Evolutionary conservation across 2,329 filamentous ascomycete species (phyloP).

Genomic region (Claviceps sp.): DNA sequence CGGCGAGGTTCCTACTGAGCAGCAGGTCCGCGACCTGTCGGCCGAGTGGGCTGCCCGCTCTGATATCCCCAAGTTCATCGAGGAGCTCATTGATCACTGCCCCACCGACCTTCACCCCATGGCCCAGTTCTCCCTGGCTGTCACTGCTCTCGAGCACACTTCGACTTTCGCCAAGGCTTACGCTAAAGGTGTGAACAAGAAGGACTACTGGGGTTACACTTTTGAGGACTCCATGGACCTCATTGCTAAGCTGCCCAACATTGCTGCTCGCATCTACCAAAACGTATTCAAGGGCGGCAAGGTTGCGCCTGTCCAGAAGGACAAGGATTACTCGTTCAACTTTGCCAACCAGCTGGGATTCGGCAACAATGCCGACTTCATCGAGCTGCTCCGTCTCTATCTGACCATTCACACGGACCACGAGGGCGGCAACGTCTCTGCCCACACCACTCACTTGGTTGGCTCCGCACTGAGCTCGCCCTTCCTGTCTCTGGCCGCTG

Average conservation of each 20-base stretch:
- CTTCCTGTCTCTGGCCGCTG: slow-evolving; percentile 90
- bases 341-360: slow-evolving; percentile 99
- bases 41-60: slow-evolving; percentile 98
- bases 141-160: slow-evolving; percentile 96
- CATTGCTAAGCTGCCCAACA: slow-evolving; percentile 98
- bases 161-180: slow-evolving; percentile 97
- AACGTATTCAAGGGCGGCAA: slow-evolving; percentile 99
- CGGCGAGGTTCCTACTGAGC: slow-evolving; percentile 91
- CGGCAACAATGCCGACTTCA: slow-evolving; percentile 85
- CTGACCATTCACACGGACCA: slow-evolving; percentile 99
- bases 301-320: slow-evolving; percentile 89
- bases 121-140: slow-evolving; percentile 97
- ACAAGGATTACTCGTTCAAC: slow-evolving; percentile 99
- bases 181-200: slow-evolving; percentile 98
- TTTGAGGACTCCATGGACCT: slow-evolving; percentile 99
- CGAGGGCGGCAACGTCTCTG: slow-evolving; percentile 97
- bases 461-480: slow-evolving; percentile 93
- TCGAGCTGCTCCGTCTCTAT: slow-evolving; percentile 98
- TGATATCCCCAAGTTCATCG: slow-evolving; percentile 93
- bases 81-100: slow-evolving; percentile 99
- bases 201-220: slow-evolving; percentile 98
- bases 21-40: slow-evolving; percentile 96
- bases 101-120: slow-evolving; percentile 98
- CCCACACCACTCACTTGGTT: slow-evolving; percentile 97
- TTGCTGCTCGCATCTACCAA: slow-evolving; percentile 97